A percentile compares a stretch with the other conserved stretches of the same genome.
phyloP scores from a whole-genome alignment of 306 rosid genomes.

The Ormosia semicastrata region DNA sequence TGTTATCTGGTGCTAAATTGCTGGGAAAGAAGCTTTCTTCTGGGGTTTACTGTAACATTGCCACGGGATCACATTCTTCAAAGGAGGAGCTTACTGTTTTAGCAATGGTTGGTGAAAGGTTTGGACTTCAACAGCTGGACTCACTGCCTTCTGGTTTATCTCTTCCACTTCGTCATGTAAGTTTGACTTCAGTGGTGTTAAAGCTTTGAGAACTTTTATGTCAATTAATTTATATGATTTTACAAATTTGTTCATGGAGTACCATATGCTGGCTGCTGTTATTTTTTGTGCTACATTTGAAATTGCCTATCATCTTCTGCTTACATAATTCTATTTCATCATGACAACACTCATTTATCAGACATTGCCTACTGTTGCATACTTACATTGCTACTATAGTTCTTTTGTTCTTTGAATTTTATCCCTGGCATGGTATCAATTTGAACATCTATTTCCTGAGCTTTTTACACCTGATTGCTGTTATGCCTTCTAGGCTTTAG shows the following conservation, averaged over 20 bases:
- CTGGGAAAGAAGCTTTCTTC: conserved; percentile 76
- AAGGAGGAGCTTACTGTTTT: conserved; percentile 84
- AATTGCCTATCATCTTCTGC: conserved; percentile 1
- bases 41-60: conserved; percentile 76
- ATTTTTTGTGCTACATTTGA: neutral
- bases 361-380: conserved; percentile 1
- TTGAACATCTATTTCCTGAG: conserved; percentile 13
- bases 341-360: conserved; percentile 10
- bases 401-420: neutral
- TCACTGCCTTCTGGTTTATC: conserved; percentile 92
- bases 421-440: neutral
- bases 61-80: conserved; percentile 73
- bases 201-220: conserved; percentile 4
- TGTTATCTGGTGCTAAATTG: conserved; percentile 77
- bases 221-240: conserved; percentile 3
- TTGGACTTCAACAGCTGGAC: conserved; percentile 94
- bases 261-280: neutral
- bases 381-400: neutral
- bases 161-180: conserved; percentile 89
- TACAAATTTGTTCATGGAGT: conserved; percentile 4
- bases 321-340: conserved; percentile 7
- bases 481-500: conserved; percentile 73
- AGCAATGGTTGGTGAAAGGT: conserved; percentile 97
- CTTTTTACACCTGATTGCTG: conserved; percentile 24
- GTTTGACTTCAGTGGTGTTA: conserved; percentile 28